A percentile compares a stretch with the other conserved stretches of the same genome.
Conservation (phyloP, 257 asterid genomes). For the Hygrophila difformis region DNA sequence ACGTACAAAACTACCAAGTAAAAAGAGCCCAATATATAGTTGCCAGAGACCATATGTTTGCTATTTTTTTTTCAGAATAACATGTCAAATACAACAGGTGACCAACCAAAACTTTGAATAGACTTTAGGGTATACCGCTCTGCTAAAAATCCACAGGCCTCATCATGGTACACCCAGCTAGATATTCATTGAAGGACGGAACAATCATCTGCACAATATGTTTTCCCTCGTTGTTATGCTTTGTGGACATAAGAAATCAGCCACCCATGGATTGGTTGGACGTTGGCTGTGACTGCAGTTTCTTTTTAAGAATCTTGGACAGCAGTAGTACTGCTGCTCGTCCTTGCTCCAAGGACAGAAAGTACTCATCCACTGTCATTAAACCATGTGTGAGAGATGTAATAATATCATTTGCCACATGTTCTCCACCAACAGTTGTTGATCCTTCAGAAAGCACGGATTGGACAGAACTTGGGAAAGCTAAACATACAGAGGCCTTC, state of each 20-base stretch:
- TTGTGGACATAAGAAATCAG: slow-evolving; percentile 7
- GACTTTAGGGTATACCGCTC: background rate
- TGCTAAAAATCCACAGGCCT: background rate
- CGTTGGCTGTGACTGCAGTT: slow-evolving; percentile 37
- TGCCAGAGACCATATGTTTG: too few relatives aligned
- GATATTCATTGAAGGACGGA: too few relatives aligned
- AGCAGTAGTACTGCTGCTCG: slow-evolving; percentile 60
- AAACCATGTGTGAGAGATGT: slow-evolving; percentile 76
- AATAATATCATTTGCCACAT: slow-evolving; percentile 46
- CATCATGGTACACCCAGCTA: background rate
- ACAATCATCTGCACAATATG: too few relatives aligned
- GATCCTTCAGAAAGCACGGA: slow-evolving; percentile 58
- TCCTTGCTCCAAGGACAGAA: slow-evolving; percentile 63
- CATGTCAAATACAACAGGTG: background rate
- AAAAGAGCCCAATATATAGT: too few relatives aligned
- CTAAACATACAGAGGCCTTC: slow-evolving; percentile 69
- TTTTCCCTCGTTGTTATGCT: background rate
- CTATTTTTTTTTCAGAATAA: background rate
- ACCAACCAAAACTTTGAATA: too few relatives aligned
- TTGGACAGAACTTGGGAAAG: slow-evolving; percentile 58
- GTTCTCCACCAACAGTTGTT: slow-evolving; percentile 24
- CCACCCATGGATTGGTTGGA: slow-evolving; percentile 30
- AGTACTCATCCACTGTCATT: slow-evolving; percentile 69
- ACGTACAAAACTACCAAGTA: too few relatives aligned
- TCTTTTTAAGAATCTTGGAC: slow-evolving; percentile 67